Base-by-base conservation (phyloP, 805 yeast genomes). In the Candida vartiovaarae region DNA sequence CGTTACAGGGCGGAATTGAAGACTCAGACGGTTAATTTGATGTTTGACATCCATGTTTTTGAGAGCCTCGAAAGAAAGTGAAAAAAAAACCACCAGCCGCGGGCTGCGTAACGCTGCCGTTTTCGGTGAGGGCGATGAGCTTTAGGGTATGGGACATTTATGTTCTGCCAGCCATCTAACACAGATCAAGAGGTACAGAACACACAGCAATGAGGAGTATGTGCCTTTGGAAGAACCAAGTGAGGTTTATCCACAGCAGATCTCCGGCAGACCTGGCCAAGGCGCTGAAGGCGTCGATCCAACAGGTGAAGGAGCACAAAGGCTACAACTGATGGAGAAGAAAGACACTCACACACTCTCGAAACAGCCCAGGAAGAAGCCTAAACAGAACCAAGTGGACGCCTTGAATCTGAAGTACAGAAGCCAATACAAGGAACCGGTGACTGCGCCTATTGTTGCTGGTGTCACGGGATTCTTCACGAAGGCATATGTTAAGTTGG, bases 401-500 rank as follows among this genome's bases (percentile, higher is more conserved):
- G 27, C 34, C 29, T 20, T 56, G 28, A 55, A 52, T 23, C 33
- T 41, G 6, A 51, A 51, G 34, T 56, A 56, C 38, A 37, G 50
- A 33, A 43, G 42, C 11, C 31, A 41, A 29, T 52, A 50, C 39
- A 41, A 35, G 25, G 34, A 36, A 1, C 35, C 40, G 5, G 63
- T 65, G 1, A 46, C 53, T 0, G 33, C 29, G 0, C 46, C 59
- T 0, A 54, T 54, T 1, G 11, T 61, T 9, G 55, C 62, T 8
- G 52, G 55, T 26, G 51, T 60, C 8, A 65, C 63, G 39, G 61
- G 60, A n/a, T 68, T 74, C 49, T 78, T 82, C 56, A 71, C 74
- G 45, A 57, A 57, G 2, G 64, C 80, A 1, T 63, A 63, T 20
- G 67, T 75, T 3, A 58, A 61, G 24, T 65, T 76, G 35, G 85